These are phyloP conservation scores for Ascochyta lentis DNA, from an alignment of 2,329 filamentous ascomycete genomes.

Conservation along the genomic window DNA sequence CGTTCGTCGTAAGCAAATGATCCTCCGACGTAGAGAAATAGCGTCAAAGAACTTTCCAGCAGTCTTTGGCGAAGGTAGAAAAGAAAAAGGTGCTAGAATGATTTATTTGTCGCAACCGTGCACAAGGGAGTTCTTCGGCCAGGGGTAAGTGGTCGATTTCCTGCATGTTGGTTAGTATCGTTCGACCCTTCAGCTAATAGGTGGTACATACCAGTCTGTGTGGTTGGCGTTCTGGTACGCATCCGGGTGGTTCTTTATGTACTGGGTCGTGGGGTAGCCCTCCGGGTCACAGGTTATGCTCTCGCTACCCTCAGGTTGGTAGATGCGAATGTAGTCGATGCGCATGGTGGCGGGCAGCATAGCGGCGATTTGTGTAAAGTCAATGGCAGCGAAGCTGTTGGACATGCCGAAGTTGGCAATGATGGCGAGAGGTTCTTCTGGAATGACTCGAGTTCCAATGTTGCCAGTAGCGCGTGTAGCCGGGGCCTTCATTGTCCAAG, in stretches of 20 bases:
- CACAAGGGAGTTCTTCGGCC: slow-evolving; percentile 69
- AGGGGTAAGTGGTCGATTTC: slow-evolving; percentile 60
- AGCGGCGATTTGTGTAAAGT: slow-evolving; percentile 61
- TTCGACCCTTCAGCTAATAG: not conserved
- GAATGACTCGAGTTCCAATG: slow-evolving; percentile 68
- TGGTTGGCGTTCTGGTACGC: slow-evolving; percentile 70
- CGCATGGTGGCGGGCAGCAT: slow-evolving; percentile 70
- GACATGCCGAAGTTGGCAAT: slow-evolving; percentile 76
- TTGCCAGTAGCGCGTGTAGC: slow-evolving; percentile 73
- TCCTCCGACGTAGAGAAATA: slow-evolving; percentile 28
- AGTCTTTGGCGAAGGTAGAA: slow-evolving; percentile 18
- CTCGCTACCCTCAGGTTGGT: slow-evolving; percentile 66
- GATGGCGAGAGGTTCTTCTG: slow-evolving; percentile 71
- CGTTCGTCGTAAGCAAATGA: slow-evolving; percentile 39
- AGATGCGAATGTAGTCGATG: slow-evolving; percentile 74
- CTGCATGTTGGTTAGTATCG: slow-evolving; percentile 36
- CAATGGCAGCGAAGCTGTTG: slow-evolving; percentile 67
- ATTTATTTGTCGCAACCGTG: slow-evolving; percentile 57
- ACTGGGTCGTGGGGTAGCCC: slow-evolving; percentile 70
- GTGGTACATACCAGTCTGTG: slow-evolving; percentile 63
- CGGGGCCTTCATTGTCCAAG: slow-evolving; percentile 67
- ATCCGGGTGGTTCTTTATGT: slow-evolving; percentile 67
- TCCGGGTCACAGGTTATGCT: slow-evolving; percentile 71
- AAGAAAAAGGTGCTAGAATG: slow-evolving; percentile 3
- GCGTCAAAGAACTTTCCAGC: slow-evolving; percentile 26